phyloP scores from a whole-genome alignment of 1,139 yeast species.

The Saccharomyces hybrid region DNA sequence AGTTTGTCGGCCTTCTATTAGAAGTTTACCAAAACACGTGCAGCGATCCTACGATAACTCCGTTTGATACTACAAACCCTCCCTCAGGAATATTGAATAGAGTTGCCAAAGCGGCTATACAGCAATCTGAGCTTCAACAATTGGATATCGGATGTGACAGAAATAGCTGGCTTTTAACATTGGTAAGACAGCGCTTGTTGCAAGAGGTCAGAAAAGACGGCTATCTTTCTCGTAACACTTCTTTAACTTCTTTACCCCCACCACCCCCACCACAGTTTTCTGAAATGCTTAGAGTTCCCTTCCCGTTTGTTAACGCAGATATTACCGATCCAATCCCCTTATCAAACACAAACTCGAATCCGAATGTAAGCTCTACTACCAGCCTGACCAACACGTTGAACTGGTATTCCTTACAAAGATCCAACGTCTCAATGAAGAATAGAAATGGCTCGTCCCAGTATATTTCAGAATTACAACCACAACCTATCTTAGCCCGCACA shows the following conservation, averaged over 20 bases:
- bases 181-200: constrained; percentile 24
- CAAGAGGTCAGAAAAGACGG: constrained; percentile 28
- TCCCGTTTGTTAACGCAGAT: background rate
- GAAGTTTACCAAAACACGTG: constrained; percentile 26
- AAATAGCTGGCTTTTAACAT: constrained; percentile 22
- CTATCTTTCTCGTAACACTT: constrained; percentile 21
- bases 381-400: background rate
- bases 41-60: constrained; percentile 31
- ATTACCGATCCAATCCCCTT: background rate
- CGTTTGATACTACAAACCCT: constrained; percentile 31
- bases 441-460: background rate
- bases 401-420: background rate
- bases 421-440: background rate
- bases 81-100: constrained; percentile 32
- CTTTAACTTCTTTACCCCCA: constrained; percentile 16
- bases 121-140: constrained; percentile 16
- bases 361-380: background rate
- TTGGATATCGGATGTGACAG: constrained; percentile 26
- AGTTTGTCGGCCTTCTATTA: constrained; percentile 24
- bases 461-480: background rate
- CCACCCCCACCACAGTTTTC: constrained; percentile 15
- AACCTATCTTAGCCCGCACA: background rate
- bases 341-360: background rate
- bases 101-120: constrained; percentile 27
- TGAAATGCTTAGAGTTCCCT: constrained; percentile 8